Percentiles rank a stretch among this genome's conserved stretches.
phyloP scores from a whole-genome alignment of 2,329 filamentous ascomycete genomes.

The Cladosporium sp. region DNA sequence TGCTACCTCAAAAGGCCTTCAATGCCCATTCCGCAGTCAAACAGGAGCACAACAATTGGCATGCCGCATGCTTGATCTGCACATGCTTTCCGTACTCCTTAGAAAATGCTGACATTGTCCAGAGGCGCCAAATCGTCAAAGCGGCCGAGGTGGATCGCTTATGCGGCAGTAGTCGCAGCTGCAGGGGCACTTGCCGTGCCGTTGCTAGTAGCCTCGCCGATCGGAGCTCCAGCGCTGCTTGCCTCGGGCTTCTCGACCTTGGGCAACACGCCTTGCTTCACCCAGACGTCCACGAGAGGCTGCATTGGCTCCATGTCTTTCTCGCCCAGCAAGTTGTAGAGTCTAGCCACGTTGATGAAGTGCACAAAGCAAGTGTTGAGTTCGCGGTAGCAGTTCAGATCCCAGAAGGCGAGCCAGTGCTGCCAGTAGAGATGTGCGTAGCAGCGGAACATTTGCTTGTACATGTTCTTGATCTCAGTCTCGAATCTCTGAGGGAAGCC shows the following conservation, averaged over 20 bases:
- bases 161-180: slow-evolving; percentile 11
- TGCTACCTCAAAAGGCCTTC: neutral
- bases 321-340: slow-evolving; percentile 75
- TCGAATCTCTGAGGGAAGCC: slow-evolving; percentile 59
- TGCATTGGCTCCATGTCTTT: slow-evolving; percentile 96
- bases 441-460: slow-evolving; percentile 57
- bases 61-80: neutral
- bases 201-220: neutral
- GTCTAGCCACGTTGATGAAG: slow-evolving; percentile 66
- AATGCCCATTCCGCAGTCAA: neutral
- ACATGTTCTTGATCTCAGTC: slow-evolving; percentile 74
- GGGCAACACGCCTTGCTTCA: slow-evolving; percentile 83
- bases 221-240: neutral
- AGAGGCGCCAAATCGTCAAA: neutral
- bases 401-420: slow-evolving; percentile 55
- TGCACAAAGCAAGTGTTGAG: slow-evolving; percentile 57
- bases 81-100: neutral
- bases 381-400: slow-evolving; percentile 50
- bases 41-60: neutral
- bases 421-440: slow-evolving; percentile 55
- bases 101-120: neutral
- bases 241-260: slow-evolving; percentile 26
- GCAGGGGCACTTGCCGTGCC: neutral
- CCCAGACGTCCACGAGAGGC: slow-evolving; percentile 88
- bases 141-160: neutral